A percentile compares a stretch with the other conserved stretches of the same genome.
Evolutionary conservation across 129 eudicot genomes (phyloP).

Genomic region (Smallanthus sonchifolius): DNA sequence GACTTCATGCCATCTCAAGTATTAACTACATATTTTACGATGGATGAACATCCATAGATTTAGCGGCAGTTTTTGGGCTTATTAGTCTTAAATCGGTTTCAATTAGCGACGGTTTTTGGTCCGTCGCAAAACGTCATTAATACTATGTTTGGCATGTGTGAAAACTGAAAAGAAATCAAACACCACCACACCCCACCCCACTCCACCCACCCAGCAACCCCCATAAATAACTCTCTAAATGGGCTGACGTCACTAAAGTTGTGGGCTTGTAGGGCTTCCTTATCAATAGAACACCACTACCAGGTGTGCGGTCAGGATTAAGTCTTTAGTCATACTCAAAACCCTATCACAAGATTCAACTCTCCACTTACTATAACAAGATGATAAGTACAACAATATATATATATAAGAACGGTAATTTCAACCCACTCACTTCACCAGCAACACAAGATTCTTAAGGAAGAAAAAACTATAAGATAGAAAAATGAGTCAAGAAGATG

Average conservation of each 20-base stretch:
- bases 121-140: no score
- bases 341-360: slow-evolving; percentile 25
- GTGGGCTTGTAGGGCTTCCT: slow-evolving; percentile 33
- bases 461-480: neutral
- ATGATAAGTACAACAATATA: slow-evolving; percentile 23
- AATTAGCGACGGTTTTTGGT: no score
- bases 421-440: neutral
- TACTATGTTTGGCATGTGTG: no score
- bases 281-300: slow-evolving; percentile 26
- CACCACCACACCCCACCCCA: slow-evolving; percentile 14
- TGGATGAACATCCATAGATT: no score
- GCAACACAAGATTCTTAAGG: neutral
- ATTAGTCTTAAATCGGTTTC: no score
- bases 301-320: slow-evolving; percentile 24
- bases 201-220: neutral
- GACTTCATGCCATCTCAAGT: no score
- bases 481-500: slow-evolving; percentile 29
- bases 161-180: slow-evolving; percentile 14
- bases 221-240: slow-evolving; percentile 19
- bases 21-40: no score
- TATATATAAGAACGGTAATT: slow-evolving; percentile 8
- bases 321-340: slow-evolving; percentile 21
- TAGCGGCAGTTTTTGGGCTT: no score
- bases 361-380: slow-evolving; percentile 22
- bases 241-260: slow-evolving; percentile 19